Percentiles rank a stretch among this genome's conserved stretches.
Evolutionary conservation across 345 rosid genomes (phyloP).

Genomic region (Hibiscus tridactylites): DNA sequence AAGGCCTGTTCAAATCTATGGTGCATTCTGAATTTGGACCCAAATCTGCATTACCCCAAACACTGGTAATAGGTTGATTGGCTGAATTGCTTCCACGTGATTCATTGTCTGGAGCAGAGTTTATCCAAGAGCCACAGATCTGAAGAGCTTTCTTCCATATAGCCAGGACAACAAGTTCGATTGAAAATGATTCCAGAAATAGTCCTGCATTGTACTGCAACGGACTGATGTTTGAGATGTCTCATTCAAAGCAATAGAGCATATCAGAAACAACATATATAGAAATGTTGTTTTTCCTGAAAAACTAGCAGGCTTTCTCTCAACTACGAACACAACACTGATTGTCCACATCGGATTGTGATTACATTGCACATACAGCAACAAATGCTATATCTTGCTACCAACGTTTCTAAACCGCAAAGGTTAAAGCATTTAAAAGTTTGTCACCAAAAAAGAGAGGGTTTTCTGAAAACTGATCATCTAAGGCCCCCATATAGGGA

Average conservation of each 20-base stretch:
- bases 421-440: not conserved
- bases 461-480: not conserved
- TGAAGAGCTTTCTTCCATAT: conserved; percentile 56
- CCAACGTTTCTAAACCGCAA: not conserved
- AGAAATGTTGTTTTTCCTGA: not conserved
- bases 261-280: not conserved
- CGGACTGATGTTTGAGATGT: conserved; percentile 9
- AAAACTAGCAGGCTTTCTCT: not conserved
- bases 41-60: conserved; percentile 4
- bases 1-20: conserved; percentile 34
- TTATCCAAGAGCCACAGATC: conserved; percentile 50
- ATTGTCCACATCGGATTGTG: not conserved
- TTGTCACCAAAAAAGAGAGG: not conserved
- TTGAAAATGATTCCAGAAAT: conserved; percentile 54
- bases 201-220: conserved; percentile 54
- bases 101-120: conserved; percentile 23
- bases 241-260: not conserved
- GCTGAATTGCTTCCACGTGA: conserved; percentile 25
- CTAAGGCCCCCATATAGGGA: not conserved
- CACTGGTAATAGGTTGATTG: conserved; percentile 3
- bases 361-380: not conserved
- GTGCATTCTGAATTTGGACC: conserved; percentile 14
- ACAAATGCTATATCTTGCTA: not conserved
- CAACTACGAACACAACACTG: not conserved
- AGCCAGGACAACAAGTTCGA: conserved; percentile 63